Evolutionary conservation across 768 basidiomycete genomes (phyloP).

Genomic region (Lyophyllum shimeji): DNA sequence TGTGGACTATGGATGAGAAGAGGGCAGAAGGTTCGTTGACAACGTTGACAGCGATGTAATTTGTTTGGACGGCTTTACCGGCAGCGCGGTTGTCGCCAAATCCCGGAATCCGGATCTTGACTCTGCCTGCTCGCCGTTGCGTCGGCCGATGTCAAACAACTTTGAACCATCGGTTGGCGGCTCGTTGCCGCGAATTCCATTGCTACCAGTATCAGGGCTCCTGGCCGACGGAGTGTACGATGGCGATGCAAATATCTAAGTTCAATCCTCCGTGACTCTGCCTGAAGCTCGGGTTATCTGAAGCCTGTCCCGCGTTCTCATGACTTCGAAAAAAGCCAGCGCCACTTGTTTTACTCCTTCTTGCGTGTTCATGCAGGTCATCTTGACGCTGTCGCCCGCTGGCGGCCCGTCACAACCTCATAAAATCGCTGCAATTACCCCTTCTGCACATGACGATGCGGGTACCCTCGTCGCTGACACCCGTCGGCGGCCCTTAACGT

Average conservation of each 20-base stretch:
- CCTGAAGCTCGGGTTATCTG: constrained; percentile 15
- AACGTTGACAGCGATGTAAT: constrained; percentile 17
- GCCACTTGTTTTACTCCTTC: not conserved
- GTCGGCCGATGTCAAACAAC: not conserved
- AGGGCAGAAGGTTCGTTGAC: constrained; percentile 3
- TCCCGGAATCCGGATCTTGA: constrained; percentile 7
- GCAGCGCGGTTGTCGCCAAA: constrained; percentile 13
- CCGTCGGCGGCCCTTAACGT: constrained; percentile 7
- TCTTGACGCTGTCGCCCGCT: no score
- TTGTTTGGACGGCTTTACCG: constrained; percentile 19
- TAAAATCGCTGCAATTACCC: constrained; percentile 1
- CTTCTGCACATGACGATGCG: not conserved
- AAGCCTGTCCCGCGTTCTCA: not conserved
- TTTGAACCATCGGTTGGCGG: no score
- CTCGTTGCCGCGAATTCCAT: no score
- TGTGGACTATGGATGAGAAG: not conserved
- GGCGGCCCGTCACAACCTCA: no score
- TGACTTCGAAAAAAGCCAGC: constrained; percentile 5
- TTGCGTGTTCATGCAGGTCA: no score
- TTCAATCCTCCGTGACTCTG: constrained; percentile 12
- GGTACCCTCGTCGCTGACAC: constrained; percentile 3
- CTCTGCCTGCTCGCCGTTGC: not conserved
- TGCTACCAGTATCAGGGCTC: not conserved
- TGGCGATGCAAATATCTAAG: not conserved
- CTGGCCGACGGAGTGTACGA: not conserved